Evolutionary conservation across 2,329 filamentous ascomycete genomes (phyloP), one percentile per base, ranked within the genome.

Genomic region (Clonostachys solani): DNA sequence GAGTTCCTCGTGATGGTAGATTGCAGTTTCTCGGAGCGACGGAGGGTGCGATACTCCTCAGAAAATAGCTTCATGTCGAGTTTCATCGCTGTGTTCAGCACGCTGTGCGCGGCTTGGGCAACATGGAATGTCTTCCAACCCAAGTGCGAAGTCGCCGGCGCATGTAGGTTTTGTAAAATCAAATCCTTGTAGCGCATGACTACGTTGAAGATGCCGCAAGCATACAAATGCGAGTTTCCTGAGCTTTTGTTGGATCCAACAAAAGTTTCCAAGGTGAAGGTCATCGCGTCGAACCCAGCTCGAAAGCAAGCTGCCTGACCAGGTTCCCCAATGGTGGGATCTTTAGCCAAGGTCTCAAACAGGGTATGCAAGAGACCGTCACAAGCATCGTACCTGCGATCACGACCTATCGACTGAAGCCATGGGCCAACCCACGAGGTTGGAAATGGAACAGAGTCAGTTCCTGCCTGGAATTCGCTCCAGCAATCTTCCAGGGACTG

Each of bases 361-460:
- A 96, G 77, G 46, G 90, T 84, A 51, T 86, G 79, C 37, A 89
- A 77, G 40, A 96, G 72, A n/a, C 86, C 82, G 50, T 90, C 83
- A 62, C 90, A 92, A 8, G 89, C 86, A 54, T 92, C 86, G 16
- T 87, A 84, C 49, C 90, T 82, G 57, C 90, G 89, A 47, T 84
- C 81, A 6, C 84, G 77, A 49, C 85, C 83, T 49, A 96, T 78
- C 2, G 91, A 96, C 33, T 78, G 74, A 51, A 96, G 78, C 60
- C 95, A 90, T 1, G 85, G 82, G 18, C 77, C 75, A 33, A 94
- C 81, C 90, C 92, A 97, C 18, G 81, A 81, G 9, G 91, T 81
- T 47, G 89, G 81, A 42, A 89, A 75, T 3, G 83, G 77, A 1
- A 78, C 74, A 47, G 73, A 72, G 5, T 78, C 72, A 12, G 68